phyloP scores from a whole-genome alignment of 345 rosid genomes.

The Euphorbia lathyris region DNA sequence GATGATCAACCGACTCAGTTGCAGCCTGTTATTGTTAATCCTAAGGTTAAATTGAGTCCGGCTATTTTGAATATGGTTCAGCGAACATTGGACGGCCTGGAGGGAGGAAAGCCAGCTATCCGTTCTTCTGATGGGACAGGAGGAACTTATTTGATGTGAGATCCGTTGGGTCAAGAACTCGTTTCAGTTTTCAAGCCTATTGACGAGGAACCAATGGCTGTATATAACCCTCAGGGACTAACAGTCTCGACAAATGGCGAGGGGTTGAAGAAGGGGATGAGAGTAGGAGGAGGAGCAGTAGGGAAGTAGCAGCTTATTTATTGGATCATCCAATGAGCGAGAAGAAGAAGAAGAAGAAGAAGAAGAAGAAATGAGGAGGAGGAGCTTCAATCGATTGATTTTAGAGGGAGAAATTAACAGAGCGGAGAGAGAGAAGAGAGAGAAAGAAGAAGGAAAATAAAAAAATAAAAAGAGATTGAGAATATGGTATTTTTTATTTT shows the following conservation, averaged over 20 bases:
- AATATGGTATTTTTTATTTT: no score
- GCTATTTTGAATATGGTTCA: constrained; percentile 55
- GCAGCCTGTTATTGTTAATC: constrained; percentile 51
- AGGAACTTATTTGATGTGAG: constrained; percentile 81
- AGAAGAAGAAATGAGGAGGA: no score
- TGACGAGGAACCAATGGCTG: constrained; percentile 92
- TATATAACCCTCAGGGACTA: constrained; percentile 73
- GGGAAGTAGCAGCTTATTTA: constrained; percentile 87
- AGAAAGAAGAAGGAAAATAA: no score
- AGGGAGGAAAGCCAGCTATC: constrained; percentile 56
- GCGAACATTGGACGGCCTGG: constrained; percentile 58
- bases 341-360: no score
- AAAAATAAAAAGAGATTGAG: no score
- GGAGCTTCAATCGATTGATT: no score
- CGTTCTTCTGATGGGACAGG: constrained; percentile 80
- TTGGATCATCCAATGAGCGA: constrained; percentile 81
- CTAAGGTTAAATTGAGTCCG: constrained; percentile 41
- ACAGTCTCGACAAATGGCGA: constrained; percentile 65
- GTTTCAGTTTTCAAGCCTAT: constrained; percentile 82
- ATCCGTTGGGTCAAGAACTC: constrained; percentile 48
- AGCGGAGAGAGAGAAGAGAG: no score
- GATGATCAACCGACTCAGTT: constrained; percentile 36
- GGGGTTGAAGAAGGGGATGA: constrained; percentile 87
- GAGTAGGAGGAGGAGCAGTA: constrained; percentile 83
- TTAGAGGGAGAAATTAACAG: no score